Percentiles rank a stretch among this genome's conserved stretches.
phyloP scores from a whole-genome alignment of 2,329 filamentous ascomycete genomes.

The Diaporthe nobilis region DNA sequence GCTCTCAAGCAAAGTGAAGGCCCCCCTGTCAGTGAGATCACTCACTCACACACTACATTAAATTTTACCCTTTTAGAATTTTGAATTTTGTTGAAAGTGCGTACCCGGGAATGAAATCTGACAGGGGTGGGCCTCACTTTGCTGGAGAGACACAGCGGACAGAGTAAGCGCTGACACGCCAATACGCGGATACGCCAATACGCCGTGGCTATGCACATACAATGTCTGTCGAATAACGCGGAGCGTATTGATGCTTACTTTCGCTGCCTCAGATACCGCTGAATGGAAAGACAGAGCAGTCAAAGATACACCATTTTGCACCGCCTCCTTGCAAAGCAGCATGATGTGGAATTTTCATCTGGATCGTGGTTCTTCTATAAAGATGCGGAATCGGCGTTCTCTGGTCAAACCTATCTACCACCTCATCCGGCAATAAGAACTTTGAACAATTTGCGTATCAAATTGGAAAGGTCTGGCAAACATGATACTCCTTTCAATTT shows the following conservation, averaged over 20 bases:
- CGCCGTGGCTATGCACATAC: neutral
- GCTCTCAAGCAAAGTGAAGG: no score
- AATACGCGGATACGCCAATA: conserved; percentile 17
- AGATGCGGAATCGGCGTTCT: neutral
- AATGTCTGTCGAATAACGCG: neutral
- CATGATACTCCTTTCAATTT: neutral
- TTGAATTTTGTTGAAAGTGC: no score
- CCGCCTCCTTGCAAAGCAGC: neutral
- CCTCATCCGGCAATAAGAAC: neutral
- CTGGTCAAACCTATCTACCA: neutral
- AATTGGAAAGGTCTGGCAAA: neutral
- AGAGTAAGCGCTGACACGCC: conserved; percentile 7
- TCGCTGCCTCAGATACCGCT: neutral
- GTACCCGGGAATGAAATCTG: no score
- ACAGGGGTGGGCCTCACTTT: no score
- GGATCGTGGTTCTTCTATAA: neutral
- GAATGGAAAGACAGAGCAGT: neutral
- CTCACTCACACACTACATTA: no score
- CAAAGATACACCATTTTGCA: neutral
- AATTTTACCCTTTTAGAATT: no score
- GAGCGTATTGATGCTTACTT: neutral
- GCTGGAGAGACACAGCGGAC: no score
- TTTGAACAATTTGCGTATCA: neutral
- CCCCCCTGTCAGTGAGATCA: no score
- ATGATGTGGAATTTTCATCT: neutral